These are phyloP conservation scores for Debaryomyces coudertii DNA, from an alignment of 1,139 yeast genomes.

Conservation along the genomic window DNA sequence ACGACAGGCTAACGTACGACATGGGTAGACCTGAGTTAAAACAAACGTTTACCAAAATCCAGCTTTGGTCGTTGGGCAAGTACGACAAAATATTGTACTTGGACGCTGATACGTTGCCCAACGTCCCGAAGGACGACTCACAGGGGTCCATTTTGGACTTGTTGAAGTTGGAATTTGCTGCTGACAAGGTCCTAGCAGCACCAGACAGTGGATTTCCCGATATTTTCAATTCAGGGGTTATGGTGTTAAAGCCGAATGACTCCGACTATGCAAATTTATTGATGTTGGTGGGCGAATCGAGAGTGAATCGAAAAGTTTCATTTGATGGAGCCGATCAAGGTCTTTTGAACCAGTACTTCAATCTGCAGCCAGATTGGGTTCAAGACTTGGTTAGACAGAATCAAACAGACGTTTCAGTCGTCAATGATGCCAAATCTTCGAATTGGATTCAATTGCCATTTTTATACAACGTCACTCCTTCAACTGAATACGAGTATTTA, in stretches of 20 bases:
- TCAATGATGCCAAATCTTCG: conserved; percentile 18
- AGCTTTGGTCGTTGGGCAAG: conserved; percentile 62
- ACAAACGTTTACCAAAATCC: conserved; percentile 71
- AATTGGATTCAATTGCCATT: conserved; percentile 79
- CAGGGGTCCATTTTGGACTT: conserved; percentile 42
- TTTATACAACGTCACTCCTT: conserved; percentile 82
- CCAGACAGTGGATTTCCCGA: conserved; percentile 98
- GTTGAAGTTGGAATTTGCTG: conserved; percentile 34
- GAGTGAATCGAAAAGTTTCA: conserved; percentile 39
- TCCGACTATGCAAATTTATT: conserved; percentile 49
- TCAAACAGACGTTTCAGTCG: conserved; percentile 12
- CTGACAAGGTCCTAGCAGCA: conserved; percentile 62
- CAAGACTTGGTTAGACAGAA: conserved; percentile 16
- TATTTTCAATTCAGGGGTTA: conserved; percentile 87
- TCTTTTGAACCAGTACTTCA: conserved; percentile 78
- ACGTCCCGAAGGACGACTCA: conserved; percentile 39
- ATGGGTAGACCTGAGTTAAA: conserved; percentile 76
- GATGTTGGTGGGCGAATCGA: conserved; percentile 31
- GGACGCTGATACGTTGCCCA: conserved; percentile 82
- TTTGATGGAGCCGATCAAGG: conserved; percentile 99
- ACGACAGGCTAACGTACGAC: conserved; percentile 30
- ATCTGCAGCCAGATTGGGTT: conserved; percentile 50
- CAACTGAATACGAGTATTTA: conserved; percentile 75
- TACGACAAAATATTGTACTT: conserved; percentile 70
- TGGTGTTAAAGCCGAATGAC: conserved; percentile 63